These are phyloP conservation scores for Ganoderma lucidum DNA, from an alignment of 1,284 basidiomycete genomes.

Conservation along the genomic window DNA sequence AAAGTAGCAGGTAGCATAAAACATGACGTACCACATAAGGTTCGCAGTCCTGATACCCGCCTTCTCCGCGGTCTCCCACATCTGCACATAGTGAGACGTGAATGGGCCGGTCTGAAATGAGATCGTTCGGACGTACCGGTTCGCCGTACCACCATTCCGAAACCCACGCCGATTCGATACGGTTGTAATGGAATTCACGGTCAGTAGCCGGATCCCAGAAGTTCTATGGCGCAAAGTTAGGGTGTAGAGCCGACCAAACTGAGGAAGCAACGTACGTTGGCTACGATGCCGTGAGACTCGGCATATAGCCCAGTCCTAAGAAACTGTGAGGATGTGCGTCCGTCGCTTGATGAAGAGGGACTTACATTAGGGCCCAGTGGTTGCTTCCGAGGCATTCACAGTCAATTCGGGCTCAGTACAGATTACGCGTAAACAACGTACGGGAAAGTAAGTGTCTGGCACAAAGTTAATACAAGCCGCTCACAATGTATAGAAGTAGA, in stretches of 20 bases:
- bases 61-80: conserved; percentile 88
- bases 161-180: conserved; percentile 67
- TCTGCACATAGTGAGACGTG: conserved; percentile 49
- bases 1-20: background rate
- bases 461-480: conserved; percentile 5
- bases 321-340: background rate
- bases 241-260: background rate
- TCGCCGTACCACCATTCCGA: conserved; percentile 88
- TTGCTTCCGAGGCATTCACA: conserved; percentile 52
- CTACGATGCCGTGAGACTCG: conserved; percentile 90
- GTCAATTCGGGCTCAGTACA: background rate
- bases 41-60: conserved; percentile 83
- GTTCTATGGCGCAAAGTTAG: conserved; percentile 55
- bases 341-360: background rate
- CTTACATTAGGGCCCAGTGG: conserved; percentile 86
- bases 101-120: background rate
- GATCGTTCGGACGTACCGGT: conserved; percentile 62
- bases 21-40: conserved; percentile 81
- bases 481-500: conserved; percentile 18
- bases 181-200: conserved; percentile 77
- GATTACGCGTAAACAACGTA: conserved; percentile 48
- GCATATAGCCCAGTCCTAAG: conserved; percentile 86
- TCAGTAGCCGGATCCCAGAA: conserved; percentile 81
- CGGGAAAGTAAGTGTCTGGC: conserved; percentile 89
- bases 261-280: conserved; percentile 66